These are phyloP conservation scores for Xylariaceae sp. DNA, from an alignment of 2,329 filamentous ascomycete genomes.

Conservation along the genomic window DNA sequence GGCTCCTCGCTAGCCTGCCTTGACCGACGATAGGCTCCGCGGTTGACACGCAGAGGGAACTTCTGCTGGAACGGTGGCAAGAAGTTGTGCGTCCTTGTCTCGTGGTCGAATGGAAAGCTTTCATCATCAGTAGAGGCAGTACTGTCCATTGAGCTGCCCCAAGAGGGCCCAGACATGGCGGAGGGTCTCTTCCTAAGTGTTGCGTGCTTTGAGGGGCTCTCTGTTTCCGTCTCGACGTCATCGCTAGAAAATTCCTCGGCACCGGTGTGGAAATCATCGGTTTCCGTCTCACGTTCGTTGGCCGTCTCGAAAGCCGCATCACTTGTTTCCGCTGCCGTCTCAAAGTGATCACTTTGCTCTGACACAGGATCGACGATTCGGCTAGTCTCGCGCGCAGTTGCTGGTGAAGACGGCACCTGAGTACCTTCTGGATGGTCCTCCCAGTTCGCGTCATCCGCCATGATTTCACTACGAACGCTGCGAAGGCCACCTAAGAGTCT, in stretches of 20 bases:
- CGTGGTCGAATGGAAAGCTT: constrained; percentile 48
- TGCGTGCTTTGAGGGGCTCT: constrained; percentile 48
- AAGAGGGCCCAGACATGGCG: constrained; percentile 9
- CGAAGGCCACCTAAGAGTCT: constrained; percentile 74
- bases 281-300: constrained; percentile 81
- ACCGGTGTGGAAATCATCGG: constrained; percentile 94
- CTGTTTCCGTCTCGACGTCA: constrained; percentile 78
- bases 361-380: constrained; percentile 22
- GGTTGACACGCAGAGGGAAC: constrained; percentile 68
- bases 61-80: constrained; percentile 59
- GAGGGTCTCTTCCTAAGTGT: constrained; percentile 16
- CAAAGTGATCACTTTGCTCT: constrained; percentile 65
- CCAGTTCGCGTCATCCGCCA: constrained; percentile 77
- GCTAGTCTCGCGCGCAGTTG: constrained; percentile 24
- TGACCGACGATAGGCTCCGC: constrained; percentile 58
- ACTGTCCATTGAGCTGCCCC: constrained; percentile 68
- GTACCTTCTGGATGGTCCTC: constrained; percentile 69
- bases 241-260: constrained; percentile 72
- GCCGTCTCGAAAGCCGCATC: constrained; percentile 63
- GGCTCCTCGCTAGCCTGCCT: constrained; percentile 58
- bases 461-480: constrained; percentile 70
- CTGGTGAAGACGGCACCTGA: constrained; percentile 39
- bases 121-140: constrained; percentile 78
- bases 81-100: constrained; percentile 57
- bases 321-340: constrained; percentile 74